A percentile compares a stretch with the other conserved stretches of the same genome.
Conservation (phyloP, 106 monocot species). For the Dendrobium catenatum region DNA sequence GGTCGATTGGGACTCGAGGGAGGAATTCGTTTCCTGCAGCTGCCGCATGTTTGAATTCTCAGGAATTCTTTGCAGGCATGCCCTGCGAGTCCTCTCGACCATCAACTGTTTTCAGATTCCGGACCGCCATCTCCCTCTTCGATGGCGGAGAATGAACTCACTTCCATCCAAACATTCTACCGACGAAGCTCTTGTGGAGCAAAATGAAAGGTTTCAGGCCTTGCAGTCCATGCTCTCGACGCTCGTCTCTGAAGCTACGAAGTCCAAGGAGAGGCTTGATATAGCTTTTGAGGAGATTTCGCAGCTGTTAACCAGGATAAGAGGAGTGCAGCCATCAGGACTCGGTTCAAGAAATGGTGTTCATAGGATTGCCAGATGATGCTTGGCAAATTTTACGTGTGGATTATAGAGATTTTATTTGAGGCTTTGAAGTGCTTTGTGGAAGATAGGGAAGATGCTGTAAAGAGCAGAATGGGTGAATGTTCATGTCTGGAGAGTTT, state of each 20-base stretch:
- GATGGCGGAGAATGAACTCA: constrained; percentile 55
- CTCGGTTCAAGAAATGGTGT: background rate
- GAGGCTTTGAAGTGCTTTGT: background rate
- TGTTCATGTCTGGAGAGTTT: background rate
- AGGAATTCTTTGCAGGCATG: constrained; percentile 70
- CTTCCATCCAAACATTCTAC: constrained; percentile 15
- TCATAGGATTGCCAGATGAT: background rate
- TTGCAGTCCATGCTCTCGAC: constrained; percentile 59
- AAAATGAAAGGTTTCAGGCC: constrained; percentile 37
- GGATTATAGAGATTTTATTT: background rate
- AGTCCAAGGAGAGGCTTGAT: constrained; percentile 67
- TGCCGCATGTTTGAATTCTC: constrained; percentile 73
- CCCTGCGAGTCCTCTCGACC: constrained; percentile 63
- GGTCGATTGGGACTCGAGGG: constrained; percentile 47
- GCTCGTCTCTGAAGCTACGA: constrained; percentile 51
- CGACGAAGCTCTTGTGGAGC: constrained; percentile 15
- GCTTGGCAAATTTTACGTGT: background rate
- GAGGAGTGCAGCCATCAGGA: constrained; percentile 4
- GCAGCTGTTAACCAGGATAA: constrained; percentile 38
- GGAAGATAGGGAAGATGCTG: background rate
- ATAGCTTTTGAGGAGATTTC: constrained; percentile 44
- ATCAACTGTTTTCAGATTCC: constrained; percentile 79
- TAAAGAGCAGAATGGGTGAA: background rate
- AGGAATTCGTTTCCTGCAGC: constrained; percentile 68
- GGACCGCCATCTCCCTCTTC: constrained; percentile 40